Evolutionary conservation across 208 protist genomes (phyloP).

Genomic region (Trypanosoma conorhini): DNA sequence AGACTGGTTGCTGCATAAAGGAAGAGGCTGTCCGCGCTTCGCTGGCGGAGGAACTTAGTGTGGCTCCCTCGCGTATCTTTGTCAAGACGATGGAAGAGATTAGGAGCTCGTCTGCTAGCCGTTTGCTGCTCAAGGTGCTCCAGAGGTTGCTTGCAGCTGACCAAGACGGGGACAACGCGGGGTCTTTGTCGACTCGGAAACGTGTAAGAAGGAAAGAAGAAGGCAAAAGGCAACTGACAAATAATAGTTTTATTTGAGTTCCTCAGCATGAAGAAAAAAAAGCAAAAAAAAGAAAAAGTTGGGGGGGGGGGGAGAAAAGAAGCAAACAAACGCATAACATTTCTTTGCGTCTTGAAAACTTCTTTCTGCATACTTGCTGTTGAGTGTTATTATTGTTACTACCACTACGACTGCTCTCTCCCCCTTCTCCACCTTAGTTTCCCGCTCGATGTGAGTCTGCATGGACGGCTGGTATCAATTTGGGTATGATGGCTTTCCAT

Average conservation of each 20-base stretch:
- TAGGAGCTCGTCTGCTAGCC: slow-evolving; percentile 41
- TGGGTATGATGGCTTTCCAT: slow-evolving; percentile 81
- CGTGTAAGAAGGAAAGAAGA: slow-evolving; percentile 2
- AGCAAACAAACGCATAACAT: no score
- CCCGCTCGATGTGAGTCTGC: not conserved
- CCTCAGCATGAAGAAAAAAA: not conserved
- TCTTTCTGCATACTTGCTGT: no score
- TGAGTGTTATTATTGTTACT: not conserved
- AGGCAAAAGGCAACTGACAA: not conserved
- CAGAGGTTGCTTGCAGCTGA: slow-evolving; percentile 15
- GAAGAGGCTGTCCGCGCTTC: slow-evolving; percentile 25
- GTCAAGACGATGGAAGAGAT: slow-evolving; percentile 58
- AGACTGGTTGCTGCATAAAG: not conserved
- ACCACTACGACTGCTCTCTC: not conserved
- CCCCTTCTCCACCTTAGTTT: not conserved
- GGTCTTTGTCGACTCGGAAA: not conserved
- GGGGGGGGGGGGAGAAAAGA: not conserved
- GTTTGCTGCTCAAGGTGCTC: slow-evolving; percentile 66
- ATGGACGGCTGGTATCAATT: slow-evolving; percentile 88
- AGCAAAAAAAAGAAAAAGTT: not conserved
- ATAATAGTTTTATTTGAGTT: not conserved
- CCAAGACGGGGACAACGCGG: not conserved
- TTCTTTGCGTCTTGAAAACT: not conserved
- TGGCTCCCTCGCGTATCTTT: slow-evolving; percentile 33
- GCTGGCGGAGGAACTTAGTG: slow-evolving; percentile 23